Conservation (phyloP, 768 basidiomycete genomes). For the Phaeolepiota aurea region DNA sequence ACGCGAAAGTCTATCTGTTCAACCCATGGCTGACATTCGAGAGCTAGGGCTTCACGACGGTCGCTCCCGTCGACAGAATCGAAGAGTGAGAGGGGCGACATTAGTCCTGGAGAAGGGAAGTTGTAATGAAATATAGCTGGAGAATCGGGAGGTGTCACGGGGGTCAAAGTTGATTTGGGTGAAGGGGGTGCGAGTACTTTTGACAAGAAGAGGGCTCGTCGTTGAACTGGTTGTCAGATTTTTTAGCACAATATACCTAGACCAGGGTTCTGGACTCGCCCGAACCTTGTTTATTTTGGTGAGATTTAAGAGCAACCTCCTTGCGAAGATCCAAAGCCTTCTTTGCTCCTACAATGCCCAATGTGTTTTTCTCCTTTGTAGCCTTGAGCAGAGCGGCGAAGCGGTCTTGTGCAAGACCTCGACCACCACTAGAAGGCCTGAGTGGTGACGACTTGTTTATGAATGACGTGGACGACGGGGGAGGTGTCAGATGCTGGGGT, state of each 20-base stretch:
- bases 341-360: slow-evolving; percentile 28
- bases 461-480: slow-evolving; percentile 36
- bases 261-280: neutral
- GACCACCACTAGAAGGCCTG: slow-evolving; percentile 30
- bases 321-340: slow-evolving; percentile 55
- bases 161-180: slow-evolving; percentile 44
- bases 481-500: slow-evolving; percentile 49
- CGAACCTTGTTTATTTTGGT: slow-evolving; percentile 69
- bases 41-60: slow-evolving; percentile 11
- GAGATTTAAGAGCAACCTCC: slow-evolving; percentile 65
- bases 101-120: slow-evolving; percentile 60
- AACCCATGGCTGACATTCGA: slow-evolving; percentile 40
- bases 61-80: slow-evolving; percentile 34
- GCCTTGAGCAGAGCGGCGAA: slow-evolving; percentile 59
- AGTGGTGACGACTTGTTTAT: slow-evolving; percentile 42
- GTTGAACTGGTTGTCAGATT: too few relatives aligned
- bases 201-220: slow-evolving; percentile 68
- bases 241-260: slow-evolving; percentile 3
- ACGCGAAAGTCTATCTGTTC: slow-evolving; percentile 61
- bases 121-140: slow-evolving; percentile 62
- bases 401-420: slow-evolving; percentile 53
- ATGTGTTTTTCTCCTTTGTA: slow-evolving; percentile 47
- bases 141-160: slow-evolving; percentile 64
- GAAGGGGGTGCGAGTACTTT: slow-evolving; percentile 65
- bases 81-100: slow-evolving; percentile 53